phyloP scores from a whole-genome alignment of 2,329 filamentous ascomycete genomes.

The Grosmannia penicillata region DNA sequence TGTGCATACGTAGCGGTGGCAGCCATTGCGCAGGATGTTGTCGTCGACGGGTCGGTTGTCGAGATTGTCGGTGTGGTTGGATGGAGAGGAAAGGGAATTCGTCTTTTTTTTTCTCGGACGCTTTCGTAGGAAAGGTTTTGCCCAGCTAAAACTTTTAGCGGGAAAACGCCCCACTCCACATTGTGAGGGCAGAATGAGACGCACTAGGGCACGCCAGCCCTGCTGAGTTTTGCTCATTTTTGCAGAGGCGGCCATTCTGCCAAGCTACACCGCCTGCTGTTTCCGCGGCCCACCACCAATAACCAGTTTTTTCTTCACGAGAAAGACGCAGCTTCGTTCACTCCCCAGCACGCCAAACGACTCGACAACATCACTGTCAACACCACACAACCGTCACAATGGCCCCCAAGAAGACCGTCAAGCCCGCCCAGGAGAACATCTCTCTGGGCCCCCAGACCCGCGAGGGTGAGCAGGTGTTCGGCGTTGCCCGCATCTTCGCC shows the following conservation, averaged over 20 bases:
- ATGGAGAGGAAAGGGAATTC: too few relatives aligned
- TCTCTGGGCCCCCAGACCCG: slow-evolving; percentile 92
- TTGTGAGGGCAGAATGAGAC: neutral
- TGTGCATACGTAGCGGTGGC: slow-evolving; percentile 11
- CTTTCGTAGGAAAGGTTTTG: neutral
- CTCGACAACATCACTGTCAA: slow-evolving; percentile 14
- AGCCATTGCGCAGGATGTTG: too few relatives aligned
- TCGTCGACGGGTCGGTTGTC: too few relatives aligned
- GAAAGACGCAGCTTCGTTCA: too few relatives aligned
- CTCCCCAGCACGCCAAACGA: neutral
- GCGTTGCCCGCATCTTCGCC: slow-evolving; percentile 95
- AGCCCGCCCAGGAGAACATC: slow-evolving; percentile 91
- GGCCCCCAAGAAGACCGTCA: slow-evolving; percentile 83
- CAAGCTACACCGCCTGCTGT: slow-evolving; percentile 4
- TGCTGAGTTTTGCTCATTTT: neutral
- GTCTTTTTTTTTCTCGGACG: neutral
- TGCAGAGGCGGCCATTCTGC: too few relatives aligned
- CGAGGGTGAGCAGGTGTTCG: slow-evolving; percentile 97
- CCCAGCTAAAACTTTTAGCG: neutral
- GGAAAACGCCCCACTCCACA: neutral
- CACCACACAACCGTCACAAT: slow-evolving; percentile 44
- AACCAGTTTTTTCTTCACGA: neutral
- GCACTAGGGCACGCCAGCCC: slow-evolving; percentile 10
- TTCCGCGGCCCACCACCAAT: slow-evolving; percentile 3
- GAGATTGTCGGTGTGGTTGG: too few relatives aligned